Base-by-base conservation (phyloP, 2,329 filamentous ascomycete species). In the Talaromyces sp. region DNA sequence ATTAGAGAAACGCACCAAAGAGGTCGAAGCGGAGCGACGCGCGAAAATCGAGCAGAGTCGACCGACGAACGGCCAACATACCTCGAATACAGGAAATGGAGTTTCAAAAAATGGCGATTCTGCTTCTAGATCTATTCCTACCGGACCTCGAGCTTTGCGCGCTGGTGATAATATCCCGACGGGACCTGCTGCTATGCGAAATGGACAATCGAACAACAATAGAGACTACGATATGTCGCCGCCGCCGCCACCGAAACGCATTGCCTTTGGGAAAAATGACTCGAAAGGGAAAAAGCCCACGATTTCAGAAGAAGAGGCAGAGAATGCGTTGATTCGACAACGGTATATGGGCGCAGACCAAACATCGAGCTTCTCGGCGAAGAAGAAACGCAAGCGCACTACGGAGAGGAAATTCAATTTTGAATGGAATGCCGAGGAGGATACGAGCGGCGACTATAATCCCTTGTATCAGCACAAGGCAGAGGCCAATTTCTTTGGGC, bases 391-490 rank as follows among this genome's bases (percentile, higher is more conserved):
- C 61, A 90, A 91, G 79, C 85, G 94, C 64, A 96, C 92, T 1
- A 95, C 91, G 1, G 94, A 96, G 72, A 92, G 93, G 77, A 98
- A 99, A 75, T 99, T 99, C 81, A 99, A 97, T 70, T 99, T 99
- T 70, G 95, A 96, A 69, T 99, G 95, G 95, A 96, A 96, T 68
- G 85, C 87, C 0, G 91, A 96, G 64, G 95, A 99, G 72, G 95
- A 99, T 75, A 99, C 95, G 0, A 94, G 89, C 66, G 85, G 82
- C 2, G 89, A 91, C 68, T 89, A 92, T 72, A 93, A 96, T 68
- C 90, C 91, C 0, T 82, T 95, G 44, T 96, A 96, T 73, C 83
- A 89, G 57, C 80, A 87, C 30, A 83, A 85, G 44, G 82, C 86
- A 3, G 85, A 89, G 65, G 83, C 86, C 4, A 87, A 85, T 63